Base-by-base conservation (phyloP, 2,329 filamentous ascomycete species). In the Colletotrichum zoysiae region DNA sequence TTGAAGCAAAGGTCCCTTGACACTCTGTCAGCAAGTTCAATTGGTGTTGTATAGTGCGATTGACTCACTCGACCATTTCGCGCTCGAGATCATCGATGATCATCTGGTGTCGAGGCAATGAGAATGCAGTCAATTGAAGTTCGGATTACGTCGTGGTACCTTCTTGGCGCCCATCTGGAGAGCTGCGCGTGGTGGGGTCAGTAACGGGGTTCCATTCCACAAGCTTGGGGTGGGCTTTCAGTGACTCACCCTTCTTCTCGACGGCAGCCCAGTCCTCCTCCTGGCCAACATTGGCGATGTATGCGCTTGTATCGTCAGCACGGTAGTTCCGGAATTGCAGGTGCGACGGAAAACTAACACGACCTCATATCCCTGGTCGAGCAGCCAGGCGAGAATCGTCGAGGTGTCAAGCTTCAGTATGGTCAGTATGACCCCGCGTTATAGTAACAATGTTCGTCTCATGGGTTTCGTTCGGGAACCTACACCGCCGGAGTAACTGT, bases 221-320 rank as follows among this genome's bases (percentile, higher is more conserved):
- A n/a, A n/a, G 2, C 20, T n/a, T n/a, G 18, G 14, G 6, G 42
- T 14, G 40, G 35, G 35, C 5, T 18, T 8, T 20, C 44, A 46
- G 44, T 46, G 44, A n/a, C 44, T 46, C 14, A 66, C 92, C 92
- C 86, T 94, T 94, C 77, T 86, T 86, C 82, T 92, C 88, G 62
- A 91, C 92, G 69, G 87, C 90, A 68, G 88, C 87, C 76, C 89
- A 93, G 82, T 93, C 91, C 83, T 93, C 91, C 76, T 90, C 88
- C 81, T 93, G 91, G 58, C 91, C 91, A 77, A 92, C 88, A 83
- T 93, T 86, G 81, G 89, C 91, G 20, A 46, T 46, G 18, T 46
- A 46, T 46, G 44, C 44, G 44, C 44, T 46, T 46, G 44, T 46
- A n/a, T n/a, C 20, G 20, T 46, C 20, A 46, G 44, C 3, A 46